Conservation (phyloP, 2,329 filamentous ascomycete species). For the Penicillium italicum region DNA sequence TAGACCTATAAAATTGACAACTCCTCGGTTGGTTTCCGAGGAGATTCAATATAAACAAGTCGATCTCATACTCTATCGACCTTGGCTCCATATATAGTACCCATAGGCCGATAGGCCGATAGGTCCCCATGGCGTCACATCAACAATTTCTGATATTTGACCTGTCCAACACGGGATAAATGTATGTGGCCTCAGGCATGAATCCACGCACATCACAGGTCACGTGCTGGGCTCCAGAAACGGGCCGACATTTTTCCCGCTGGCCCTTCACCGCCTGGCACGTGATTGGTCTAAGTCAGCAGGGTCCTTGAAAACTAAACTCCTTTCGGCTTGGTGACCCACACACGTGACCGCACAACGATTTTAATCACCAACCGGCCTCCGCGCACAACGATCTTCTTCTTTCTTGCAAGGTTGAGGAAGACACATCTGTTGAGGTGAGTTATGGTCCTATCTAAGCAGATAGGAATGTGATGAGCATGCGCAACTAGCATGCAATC, state of each 20-base stretch:
- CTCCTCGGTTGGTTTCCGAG: constrained; percentile 16
- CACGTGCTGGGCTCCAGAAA: not conserved
- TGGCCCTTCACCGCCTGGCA: not conserved
- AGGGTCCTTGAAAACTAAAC: not conserved
- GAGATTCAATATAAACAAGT: constrained; percentile 15
- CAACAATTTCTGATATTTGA: not conserved
- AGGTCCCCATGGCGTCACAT: constrained; percentile 6
- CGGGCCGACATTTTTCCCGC: not conserved
- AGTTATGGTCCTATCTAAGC: constrained; percentile 23
- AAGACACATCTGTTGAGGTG: constrained; percentile 60
- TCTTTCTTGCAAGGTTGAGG: constrained; percentile 52
- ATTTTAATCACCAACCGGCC: constrained; percentile 35
- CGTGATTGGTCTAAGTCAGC: not conserved
- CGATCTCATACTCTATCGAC: constrained; percentile 9
- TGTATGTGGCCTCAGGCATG: not conserved
- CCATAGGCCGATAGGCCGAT: constrained; percentile 3
- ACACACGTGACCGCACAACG: constrained; percentile 41
- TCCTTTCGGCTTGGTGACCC: not conserved
- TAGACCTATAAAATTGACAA: not conserved
- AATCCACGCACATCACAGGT: not conserved
- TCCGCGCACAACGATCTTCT: constrained; percentile 25
- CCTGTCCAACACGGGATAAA: constrained; percentile 4
- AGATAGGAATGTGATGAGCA: constrained; percentile 5
- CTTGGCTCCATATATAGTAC: constrained; percentile 5
- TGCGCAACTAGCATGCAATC: not conserved